Evolutionary conservation across 75 land plant genomes (phyloP).

Genomic region (Adiantum capillusveneris): DNA sequence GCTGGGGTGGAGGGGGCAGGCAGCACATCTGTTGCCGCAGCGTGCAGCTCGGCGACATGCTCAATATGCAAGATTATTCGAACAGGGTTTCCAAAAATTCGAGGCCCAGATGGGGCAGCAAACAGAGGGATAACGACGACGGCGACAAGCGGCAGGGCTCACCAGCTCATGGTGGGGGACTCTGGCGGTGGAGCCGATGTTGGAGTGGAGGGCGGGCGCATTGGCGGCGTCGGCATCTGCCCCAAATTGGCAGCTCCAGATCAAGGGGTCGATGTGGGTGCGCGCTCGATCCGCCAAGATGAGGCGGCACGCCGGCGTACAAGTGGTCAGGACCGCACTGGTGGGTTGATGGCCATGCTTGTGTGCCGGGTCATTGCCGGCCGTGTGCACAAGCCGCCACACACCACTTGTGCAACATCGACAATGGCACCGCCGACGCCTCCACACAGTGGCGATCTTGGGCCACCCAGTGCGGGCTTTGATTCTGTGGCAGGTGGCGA

Average conservation of each 20-base stretch:
- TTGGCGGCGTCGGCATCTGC: no score
- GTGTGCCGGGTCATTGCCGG: conserved; percentile 90
- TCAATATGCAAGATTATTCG: conserved; percentile 60
- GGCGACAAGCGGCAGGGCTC: conserved; percentile 76
- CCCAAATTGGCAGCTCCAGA: no score
- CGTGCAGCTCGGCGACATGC: conserved; percentile 51
- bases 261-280: no score
- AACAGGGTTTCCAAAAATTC: conserved; percentile 52
- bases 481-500: conserved; percentile 64
- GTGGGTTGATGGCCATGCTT: conserved; percentile 45
- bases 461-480: conserved; percentile 58
- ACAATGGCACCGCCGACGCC: neutral
- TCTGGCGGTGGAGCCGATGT: neutral
- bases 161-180: neutral
- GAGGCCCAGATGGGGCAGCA: conserved; percentile 21
- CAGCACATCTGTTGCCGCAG: neutral
- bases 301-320: no score
- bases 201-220: no score
- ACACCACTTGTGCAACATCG: conserved; percentile 2
- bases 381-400: conserved; percentile 70
- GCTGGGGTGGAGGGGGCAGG: neutral
- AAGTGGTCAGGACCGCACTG: neutral
- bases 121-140: conserved; percentile 68
- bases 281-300: no score
- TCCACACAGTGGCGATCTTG: conserved; percentile 15